Conservation (phyloP, 306 rosid species). For the Rosa persica region DNA sequence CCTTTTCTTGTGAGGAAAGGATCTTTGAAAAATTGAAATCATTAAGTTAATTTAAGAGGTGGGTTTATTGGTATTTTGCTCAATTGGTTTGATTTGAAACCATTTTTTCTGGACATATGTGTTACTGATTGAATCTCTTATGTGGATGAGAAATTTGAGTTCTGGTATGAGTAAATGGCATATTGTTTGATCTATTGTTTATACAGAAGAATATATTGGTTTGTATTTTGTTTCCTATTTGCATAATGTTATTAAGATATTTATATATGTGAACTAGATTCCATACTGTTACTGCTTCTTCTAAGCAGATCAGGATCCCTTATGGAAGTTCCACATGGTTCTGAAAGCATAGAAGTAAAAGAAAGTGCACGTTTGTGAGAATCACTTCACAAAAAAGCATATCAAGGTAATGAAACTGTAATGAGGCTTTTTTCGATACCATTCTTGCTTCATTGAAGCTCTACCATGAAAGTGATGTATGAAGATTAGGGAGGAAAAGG, state of each 20-base stretch:
- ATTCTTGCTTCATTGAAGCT: neutral
- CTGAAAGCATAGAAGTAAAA: neutral
- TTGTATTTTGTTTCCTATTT: neutral
- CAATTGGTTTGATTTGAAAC: slow-evolving; percentile 51
- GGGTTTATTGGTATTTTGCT: slow-evolving; percentile 44
- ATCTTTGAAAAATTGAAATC: slow-evolving; percentile 15
- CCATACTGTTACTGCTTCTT: neutral
- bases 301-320: neutral
- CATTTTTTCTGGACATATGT: slow-evolving; percentile 66
- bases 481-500: neutral
- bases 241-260: neutral
- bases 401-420: neutral
- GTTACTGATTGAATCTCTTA: slow-evolving; percentile 44
- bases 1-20: slow-evolving; percentile 46
- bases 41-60: slow-evolving; percentile 41
- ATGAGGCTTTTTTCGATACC: neutral
- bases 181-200: slow-evolving; percentile 22
- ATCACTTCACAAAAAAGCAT: neutral
- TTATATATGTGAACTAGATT: neutral
- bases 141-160: slow-evolving; percentile 47
- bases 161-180: slow-evolving; percentile 22
- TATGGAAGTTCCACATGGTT: neutral
- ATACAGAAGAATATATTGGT: slow-evolving; percentile 1
- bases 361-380: neutral
- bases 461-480: neutral